Conservation (phyloP, 495 filamentous ascomycete genomes). For the Xylaria curta region DNA sequence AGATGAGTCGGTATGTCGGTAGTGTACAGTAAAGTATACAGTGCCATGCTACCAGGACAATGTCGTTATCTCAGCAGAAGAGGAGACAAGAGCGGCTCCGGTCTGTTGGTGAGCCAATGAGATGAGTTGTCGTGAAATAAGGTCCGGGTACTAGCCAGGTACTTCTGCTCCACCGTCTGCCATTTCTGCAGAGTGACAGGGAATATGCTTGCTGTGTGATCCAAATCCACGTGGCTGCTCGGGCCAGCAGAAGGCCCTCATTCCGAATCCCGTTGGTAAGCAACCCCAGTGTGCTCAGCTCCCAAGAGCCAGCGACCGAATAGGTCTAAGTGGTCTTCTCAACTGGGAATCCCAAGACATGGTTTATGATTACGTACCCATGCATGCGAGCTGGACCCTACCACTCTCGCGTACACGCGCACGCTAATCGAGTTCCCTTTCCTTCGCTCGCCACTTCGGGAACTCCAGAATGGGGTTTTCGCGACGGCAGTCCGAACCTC, state of each 20-base stretch:
- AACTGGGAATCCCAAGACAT: background rate
- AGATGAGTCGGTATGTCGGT: background rate
- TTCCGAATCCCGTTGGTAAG: constrained; percentile 23
- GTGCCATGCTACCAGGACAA: background rate
- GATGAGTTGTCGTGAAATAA: constrained; percentile 1
- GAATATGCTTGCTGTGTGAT: constrained; percentile 25
- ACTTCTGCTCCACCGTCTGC: constrained; percentile 6
- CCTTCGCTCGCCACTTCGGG: constrained; percentile 37
- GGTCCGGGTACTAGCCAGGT: constrained; percentile 20
- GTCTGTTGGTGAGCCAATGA: constrained; percentile 15
- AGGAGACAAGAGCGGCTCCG: constrained; percentile 16
- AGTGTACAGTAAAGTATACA: constrained; percentile 10
- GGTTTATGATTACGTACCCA: background rate
- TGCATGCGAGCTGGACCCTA: constrained; percentile 14
- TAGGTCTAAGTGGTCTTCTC: constrained; percentile 10
- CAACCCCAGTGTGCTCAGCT: constrained; percentile 10
- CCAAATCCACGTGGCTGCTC: constrained; percentile 27
- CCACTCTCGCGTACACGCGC: background rate
- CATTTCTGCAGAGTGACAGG: constrained; percentile 20
- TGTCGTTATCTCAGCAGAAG: constrained; percentile 13
- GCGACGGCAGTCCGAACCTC: constrained; percentile 9
- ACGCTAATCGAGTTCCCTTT: constrained; percentile 29
- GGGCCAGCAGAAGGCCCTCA: constrained; percentile 22
- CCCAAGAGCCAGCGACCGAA: background rate
- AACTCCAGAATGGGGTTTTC: constrained; percentile 33